Percentiles rank a stretch among this genome's conserved stretches.
These are phyloP conservation scores for Corylus avellana DNA, from an alignment of 306 rosid genomes.

Conservation along the genomic window DNA sequence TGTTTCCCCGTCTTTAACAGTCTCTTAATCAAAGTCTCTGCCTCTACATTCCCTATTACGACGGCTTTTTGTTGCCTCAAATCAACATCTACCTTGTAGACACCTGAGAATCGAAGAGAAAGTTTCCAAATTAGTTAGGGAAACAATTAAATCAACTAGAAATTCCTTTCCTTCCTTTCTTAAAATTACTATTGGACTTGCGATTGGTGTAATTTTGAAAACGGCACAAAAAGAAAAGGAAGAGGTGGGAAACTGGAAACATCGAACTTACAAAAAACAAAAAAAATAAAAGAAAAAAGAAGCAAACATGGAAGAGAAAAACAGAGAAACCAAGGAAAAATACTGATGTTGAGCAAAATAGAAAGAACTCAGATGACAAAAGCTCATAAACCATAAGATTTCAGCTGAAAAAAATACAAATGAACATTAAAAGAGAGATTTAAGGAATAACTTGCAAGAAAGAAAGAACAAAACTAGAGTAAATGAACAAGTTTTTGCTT, in stretches of 20 bases:
- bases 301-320: background rate
- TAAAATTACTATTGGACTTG: no score
- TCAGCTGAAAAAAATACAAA: background rate
- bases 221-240: no score
- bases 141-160: background rate
- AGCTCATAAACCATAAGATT: background rate
- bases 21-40: slow-evolving; percentile 55
- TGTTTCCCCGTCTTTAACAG: slow-evolving; percentile 54
- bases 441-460: background rate
- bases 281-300: background rate
- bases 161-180: no score
- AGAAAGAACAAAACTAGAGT: background rate
- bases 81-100: slow-evolving; percentile 57
- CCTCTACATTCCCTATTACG: slow-evolving; percentile 57
- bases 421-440: background rate
- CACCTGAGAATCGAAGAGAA: slow-evolving; percentile 50
- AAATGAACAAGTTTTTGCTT: background rate
- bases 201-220: no score
- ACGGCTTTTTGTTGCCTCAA: slow-evolving; percentile 60
- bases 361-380: background rate
- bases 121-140: background rate
- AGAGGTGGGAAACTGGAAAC: background rate
- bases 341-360: background rate
- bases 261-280: no score
- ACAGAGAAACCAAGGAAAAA: background rate